Conservation (phyloP, 2,329 filamentous ascomycete species). For the Phyllosticta citriasiana region DNA sequence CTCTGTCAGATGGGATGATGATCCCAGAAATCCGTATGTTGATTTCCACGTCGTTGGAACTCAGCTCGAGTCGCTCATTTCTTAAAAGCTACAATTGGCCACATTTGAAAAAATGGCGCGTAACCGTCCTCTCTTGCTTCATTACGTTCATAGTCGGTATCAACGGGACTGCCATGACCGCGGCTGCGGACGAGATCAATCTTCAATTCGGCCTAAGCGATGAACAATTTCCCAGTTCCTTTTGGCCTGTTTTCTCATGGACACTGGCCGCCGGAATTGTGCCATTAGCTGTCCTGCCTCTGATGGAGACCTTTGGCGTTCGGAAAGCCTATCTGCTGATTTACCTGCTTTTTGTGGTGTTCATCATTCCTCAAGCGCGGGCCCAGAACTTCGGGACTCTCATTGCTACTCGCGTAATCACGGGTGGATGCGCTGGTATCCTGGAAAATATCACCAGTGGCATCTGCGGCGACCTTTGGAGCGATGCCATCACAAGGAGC, state of each 20-base stretch:
- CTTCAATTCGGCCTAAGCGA: constrained; percentile 23
- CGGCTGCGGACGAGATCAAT: constrained; percentile 23
- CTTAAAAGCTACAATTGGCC: constrained; percentile 22
- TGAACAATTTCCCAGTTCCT: constrained; percentile 26
- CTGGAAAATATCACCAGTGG: constrained; percentile 31
- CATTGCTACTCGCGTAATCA: constrained; percentile 34
- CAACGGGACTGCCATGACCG: constrained; percentile 29
- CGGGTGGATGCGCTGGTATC: constrained; percentile 34
- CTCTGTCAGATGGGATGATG: neutral
- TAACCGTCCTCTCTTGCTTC: constrained; percentile 22
- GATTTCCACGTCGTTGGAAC: neutral
- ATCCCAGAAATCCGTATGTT: neutral
- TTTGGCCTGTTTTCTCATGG: constrained; percentile 29
- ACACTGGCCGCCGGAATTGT: constrained; percentile 26
- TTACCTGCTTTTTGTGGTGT: constrained; percentile 31
- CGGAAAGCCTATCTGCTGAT: constrained; percentile 10
- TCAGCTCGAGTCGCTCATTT: neutral
- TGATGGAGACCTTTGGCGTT: constrained; percentile 30
- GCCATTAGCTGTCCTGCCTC: constrained; percentile 25
- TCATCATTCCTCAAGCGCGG: constrained; percentile 33
- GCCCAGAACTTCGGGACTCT: constrained; percentile 37
- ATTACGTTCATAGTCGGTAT: constrained; percentile 26
- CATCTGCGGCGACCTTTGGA: constrained; percentile 29
- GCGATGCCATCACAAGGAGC: constrained; percentile 28
- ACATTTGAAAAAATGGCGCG: constrained; percentile 23